phyloP scores from a whole-genome alignment of 2,329 filamentous ascomycete species.

The Penicillium hesseltinei region DNA sequence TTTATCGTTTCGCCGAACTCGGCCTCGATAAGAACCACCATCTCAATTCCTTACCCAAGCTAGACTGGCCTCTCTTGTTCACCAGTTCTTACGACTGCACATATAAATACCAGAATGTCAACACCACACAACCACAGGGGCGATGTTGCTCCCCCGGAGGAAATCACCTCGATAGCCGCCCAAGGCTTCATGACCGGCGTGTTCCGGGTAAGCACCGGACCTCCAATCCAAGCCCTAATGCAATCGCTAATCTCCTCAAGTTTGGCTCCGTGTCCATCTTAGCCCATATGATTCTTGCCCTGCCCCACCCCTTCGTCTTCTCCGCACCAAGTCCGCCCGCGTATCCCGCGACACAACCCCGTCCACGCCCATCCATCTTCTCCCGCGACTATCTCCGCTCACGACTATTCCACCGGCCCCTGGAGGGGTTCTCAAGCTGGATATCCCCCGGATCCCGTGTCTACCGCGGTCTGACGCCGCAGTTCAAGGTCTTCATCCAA shows the following conservation, averaged over 20 bases:
- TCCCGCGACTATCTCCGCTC: conserved; percentile 33
- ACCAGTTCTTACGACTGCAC: not conserved
- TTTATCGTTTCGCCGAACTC: conserved; percentile 4
- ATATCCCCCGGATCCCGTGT: conserved; percentile 44
- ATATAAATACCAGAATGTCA: conserved; percentile 35
- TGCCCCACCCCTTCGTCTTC: conserved; percentile 45
- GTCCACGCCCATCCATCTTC: conserved; percentile 26
- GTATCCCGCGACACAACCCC: conserved; percentile 19
- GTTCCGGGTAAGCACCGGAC: conserved; percentile 37
- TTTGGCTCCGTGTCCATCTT: conserved; percentile 49
- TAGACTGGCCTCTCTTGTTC: too few species aligned
- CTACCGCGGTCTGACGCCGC: conserved; percentile 49
- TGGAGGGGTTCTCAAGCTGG: conserved; percentile 51
- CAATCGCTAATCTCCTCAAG: conserved; percentile 21
- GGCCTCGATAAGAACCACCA: conserved; percentile 7
- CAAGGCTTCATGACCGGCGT: conserved; percentile 46
- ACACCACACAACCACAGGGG: conserved; percentile 40
- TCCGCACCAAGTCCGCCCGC: conserved; percentile 30
- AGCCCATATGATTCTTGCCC: conserved; percentile 45
- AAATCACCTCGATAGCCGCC: conserved; percentile 42
- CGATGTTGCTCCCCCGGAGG: conserved; percentile 43
- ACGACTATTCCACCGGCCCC: conserved; percentile 38
- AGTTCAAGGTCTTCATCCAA: conserved; percentile 52
- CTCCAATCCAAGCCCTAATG: not conserved
- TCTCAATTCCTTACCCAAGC: not conserved